Evolutionary conservation across 1,284 basidiomycete species (phyloP).

Genomic region (Ustilago hordei): DNA sequence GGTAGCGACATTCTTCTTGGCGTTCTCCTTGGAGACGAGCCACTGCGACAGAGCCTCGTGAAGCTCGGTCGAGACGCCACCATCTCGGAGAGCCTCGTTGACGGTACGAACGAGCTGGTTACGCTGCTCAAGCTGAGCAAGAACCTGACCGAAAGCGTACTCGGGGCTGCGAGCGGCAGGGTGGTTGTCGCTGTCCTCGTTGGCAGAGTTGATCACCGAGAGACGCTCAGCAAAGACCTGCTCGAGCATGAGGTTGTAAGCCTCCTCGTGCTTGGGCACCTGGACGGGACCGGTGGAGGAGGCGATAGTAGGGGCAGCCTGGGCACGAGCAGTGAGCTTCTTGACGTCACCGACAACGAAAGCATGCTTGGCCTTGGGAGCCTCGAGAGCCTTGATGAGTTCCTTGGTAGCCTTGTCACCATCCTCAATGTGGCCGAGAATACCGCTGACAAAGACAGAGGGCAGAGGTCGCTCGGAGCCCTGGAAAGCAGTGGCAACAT

Average conservation of each 20-base stretch:
- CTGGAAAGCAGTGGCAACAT: constrained; percentile 81
- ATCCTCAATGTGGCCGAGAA: constrained; percentile 55
- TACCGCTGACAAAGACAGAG: constrained; percentile 54
- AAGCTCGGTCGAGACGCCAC: constrained; percentile 55
- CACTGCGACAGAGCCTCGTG: constrained; percentile 60
- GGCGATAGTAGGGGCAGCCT: constrained; percentile 46
- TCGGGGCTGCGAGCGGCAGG: constrained; percentile 83
- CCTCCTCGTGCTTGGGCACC: constrained; percentile 86
- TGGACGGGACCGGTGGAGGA: constrained; percentile 36
- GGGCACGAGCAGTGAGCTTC: constrained; percentile 67
- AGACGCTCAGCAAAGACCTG: constrained; percentile 86
- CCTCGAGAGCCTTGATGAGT: constrained; percentile 50
- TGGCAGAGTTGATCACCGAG: constrained; percentile 79
- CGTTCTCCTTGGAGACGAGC: constrained; percentile 51
- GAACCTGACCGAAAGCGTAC: constrained; percentile 90
- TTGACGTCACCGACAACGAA: constrained; percentile 69
- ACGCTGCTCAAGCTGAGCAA: constrained; percentile 76
- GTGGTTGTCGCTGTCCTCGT: constrained; percentile 54
- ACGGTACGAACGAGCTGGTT: constrained; percentile 62
- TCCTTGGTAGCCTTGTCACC: constrained; percentile 54
- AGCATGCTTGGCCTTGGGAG: constrained; percentile 55
- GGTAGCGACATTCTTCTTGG: constrained; percentile 47
- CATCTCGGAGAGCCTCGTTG: constrained; percentile 48
- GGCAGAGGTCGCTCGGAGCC: constrained; percentile 71
- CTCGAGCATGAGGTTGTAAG: constrained; percentile 88